Conservation (phyloP, 129 eudicot species). For the Scalesia atractyloides region DNA sequence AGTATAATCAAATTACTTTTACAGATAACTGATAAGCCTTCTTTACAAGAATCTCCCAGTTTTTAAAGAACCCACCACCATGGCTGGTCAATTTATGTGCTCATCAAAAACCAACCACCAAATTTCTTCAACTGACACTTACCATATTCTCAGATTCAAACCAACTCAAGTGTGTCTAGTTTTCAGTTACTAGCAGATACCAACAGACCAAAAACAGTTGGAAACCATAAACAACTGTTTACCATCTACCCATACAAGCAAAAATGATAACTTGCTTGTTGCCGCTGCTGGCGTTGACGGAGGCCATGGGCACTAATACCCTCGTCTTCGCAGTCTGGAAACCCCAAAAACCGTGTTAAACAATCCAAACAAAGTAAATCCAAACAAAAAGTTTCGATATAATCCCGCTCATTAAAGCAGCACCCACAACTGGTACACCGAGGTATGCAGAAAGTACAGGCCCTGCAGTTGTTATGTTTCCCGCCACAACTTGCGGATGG, state of each 20-base stretch:
- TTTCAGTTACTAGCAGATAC: slow-evolving; percentile 8
- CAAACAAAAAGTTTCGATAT: slow-evolving; percentile 50
- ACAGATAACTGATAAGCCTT: background rate
- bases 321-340: slow-evolving; percentile 34
- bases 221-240: slow-evolving; percentile 15
- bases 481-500: slow-evolving; percentile 50
- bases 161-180: slow-evolving; percentile 1
- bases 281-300: slow-evolving; percentile 36
- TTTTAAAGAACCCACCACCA: background rate
- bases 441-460: slow-evolving; percentile 57
- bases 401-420: slow-evolving; percentile 52
- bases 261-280: slow-evolving; percentile 46
- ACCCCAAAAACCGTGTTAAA: slow-evolving; percentile 29
- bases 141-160: slow-evolving; percentile 4
- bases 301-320: slow-evolving; percentile 18
- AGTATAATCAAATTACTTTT: background rate
- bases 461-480: slow-evolving; percentile 47
- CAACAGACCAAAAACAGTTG: slow-evolving; percentile 9
- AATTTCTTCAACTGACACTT: slow-evolving; percentile 11
- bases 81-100: background rate
- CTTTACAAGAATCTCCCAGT: slow-evolving; percentile 13
- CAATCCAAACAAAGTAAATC: slow-evolving; percentile 56
- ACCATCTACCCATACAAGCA: slow-evolving; percentile 45
- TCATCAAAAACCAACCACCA: background rate
- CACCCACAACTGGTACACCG: slow-evolving; percentile 65